These are phyloP conservation scores for Acanthamoeba healyi DNA, from an alignment of 208 protist genomes.

Conservation along the genomic window DNA sequence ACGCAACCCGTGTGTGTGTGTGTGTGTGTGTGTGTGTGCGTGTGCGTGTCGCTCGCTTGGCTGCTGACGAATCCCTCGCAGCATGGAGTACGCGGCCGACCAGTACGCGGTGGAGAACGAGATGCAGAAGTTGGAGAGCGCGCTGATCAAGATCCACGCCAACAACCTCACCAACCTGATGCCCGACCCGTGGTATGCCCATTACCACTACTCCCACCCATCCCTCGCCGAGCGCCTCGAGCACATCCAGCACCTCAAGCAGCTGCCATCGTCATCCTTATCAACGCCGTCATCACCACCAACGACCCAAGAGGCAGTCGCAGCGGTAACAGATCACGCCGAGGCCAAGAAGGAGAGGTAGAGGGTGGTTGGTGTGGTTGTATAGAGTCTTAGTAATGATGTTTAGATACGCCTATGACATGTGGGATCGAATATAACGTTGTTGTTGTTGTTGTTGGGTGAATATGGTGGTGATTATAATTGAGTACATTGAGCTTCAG, in stretches of 20 bases:
- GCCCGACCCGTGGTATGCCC: conserved; percentile 79
- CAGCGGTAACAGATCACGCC: too few species aligned
- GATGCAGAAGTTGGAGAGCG: conserved; percentile 69
- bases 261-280: background rate
- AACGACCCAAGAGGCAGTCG: background rate
- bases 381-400: too few species aligned
- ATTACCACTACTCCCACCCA: conserved; percentile 84
- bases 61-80: background rate
- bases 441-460: too few species aligned
- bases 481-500: too few species aligned
- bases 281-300: background rate
- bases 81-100: conserved; percentile 81
- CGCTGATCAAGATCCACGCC: conserved; percentile 80
- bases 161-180: conserved; percentile 77
- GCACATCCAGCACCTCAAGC: conserved; percentile 49
- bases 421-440: too few species aligned
- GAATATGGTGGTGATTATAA: too few species aligned
- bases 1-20: too few species aligned
- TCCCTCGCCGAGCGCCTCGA: conserved; percentile 71
- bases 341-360: background rate
- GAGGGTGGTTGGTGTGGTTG: too few species aligned
- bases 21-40: background rate
- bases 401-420: too few species aligned
- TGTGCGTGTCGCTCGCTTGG: background rate
- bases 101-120: conserved; percentile 76